Evolutionary conservation across 768 basidiomycete species (phyloP), one percentile per base, ranked within the genome.

Genomic region (Botryobasidium botryosum): DNA sequence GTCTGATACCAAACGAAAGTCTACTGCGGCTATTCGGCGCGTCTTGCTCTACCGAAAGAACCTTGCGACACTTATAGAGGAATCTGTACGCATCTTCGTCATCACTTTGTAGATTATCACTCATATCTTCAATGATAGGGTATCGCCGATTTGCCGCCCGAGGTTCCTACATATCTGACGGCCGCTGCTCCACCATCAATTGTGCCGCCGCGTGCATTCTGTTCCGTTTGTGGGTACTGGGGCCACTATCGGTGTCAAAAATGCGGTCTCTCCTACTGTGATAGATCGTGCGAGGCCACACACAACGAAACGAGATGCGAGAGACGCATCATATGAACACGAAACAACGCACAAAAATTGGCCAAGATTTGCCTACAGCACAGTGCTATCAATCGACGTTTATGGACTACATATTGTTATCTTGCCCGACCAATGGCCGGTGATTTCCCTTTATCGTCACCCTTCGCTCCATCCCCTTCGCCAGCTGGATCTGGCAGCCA

Each of bases 171-270:
- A 15, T 88, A 90, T 64, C 58, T 87, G 47, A 82, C 76, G 17
- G 79, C 78, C 12, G 64, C 60, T 25, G 69, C 76, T 1, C 71
- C 76, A 2, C 66, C 74, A 1, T 63, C 81, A 0, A 59, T 57
- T 1, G 71, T 77, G 46, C 82, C 85, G 5, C 70, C 77, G 6
- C 74, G 82, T 33, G 62, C 74, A 51, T 55, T 88, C 12, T 90
- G 86, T 56, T 75, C 82, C n/a, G 79, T 87, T 21, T 88, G 86
- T 52, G 83, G 86, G 2, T 87, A 82, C 58, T 80, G 73, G 71
- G 84, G 81, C 5, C 65, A 66, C 3, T 88, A 90, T 56, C 77
- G 71, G 45, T 90, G 86, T 62, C 71, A 69, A 49, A 72, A 71
- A 52, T 88, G 86, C 60, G 74, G 75, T 0, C 67, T 84, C 67